These are phyloP conservation scores for Xylariales sp. DNA, from an alignment of 2,329 filamentous ascomycete species.

Conservation along the genomic window DNA sequence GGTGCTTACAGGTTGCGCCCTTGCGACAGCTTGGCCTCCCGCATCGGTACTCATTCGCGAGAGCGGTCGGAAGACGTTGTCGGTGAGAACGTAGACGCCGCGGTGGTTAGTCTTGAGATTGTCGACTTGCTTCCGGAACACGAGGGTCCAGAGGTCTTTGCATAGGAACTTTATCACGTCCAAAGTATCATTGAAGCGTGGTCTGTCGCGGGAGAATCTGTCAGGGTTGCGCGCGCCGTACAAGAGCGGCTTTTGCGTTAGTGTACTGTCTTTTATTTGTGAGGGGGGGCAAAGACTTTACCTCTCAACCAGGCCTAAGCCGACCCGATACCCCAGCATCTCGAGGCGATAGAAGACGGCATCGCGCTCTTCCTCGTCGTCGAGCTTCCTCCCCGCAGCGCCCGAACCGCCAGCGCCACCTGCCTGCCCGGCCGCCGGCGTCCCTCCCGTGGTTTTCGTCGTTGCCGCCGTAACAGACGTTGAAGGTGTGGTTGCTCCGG, in stretches of 20 bases:
- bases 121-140: conserved; percentile 96
- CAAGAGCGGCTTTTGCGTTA: too few species aligned
- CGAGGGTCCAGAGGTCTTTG: conserved; percentile 93
- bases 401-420: conserved; percentile 3
- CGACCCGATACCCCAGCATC: conserved; percentile 82
- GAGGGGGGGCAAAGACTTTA: too few species aligned
- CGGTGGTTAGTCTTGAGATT: conserved; percentile 98
- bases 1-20: conserved; percentile 73
- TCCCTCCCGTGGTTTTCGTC: neutral
- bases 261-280: too few species aligned
- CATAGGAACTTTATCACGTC: conserved; percentile 98
- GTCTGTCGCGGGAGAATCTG: conserved; percentile 77
- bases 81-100: conserved; percentile 93
- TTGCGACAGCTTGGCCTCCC: conserved; percentile 65
- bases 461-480: conserved; percentile 10
- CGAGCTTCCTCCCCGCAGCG: conserved; percentile 36
- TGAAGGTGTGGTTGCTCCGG: conserved; percentile 14
- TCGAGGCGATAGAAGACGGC: conserved; percentile 83
- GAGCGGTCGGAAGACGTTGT: conserved; percentile 86
- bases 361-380: conserved; percentile 80
- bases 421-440: conserved; percentile 7
- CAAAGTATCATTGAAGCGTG: conserved; percentile 85
- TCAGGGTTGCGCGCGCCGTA: too few species aligned
- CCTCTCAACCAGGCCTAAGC: conserved; percentile 88
- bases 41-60: conserved; percentile 82